These are phyloP conservation scores for Cladophialophora carrionii DNA, from an alignment of 2,329 filamentous ascomycete genomes.

Conservation along the genomic window DNA sequence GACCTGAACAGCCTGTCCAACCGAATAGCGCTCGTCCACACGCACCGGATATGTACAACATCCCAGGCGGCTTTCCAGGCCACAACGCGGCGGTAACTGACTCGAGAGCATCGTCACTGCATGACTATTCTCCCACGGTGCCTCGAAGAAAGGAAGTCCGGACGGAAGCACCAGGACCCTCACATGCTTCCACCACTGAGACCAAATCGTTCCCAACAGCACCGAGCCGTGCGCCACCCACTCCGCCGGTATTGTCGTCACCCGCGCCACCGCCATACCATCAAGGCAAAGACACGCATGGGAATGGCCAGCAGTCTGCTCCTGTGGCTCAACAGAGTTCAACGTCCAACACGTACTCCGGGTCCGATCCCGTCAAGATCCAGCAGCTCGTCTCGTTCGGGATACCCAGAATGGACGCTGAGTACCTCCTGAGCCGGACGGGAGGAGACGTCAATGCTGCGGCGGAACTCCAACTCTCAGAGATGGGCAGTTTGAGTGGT, in stretches of 20 bases:
- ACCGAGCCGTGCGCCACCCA: slow-evolving; percentile 12
- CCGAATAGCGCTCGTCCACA: background rate
- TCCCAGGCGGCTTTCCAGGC: slow-evolving; percentile 12
- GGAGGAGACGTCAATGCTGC: slow-evolving; percentile 16
- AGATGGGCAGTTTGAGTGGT: slow-evolving; percentile 1
- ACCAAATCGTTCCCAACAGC: slow-evolving; percentile 2
- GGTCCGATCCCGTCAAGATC: slow-evolving; percentile 6
- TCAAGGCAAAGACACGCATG: background rate
- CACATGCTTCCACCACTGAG: background rate
- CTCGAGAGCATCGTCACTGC: background rate
- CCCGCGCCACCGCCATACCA: slow-evolving; percentile 7
- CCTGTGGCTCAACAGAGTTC: background rate
- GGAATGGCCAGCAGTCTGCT: background rate
- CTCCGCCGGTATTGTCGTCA: slow-evolving; percentile 9
- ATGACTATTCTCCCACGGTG: background rate
- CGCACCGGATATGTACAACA: background rate
- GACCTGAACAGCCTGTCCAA: background rate
- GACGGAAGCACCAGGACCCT: background rate
- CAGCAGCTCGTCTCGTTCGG: slow-evolving; percentile 12
- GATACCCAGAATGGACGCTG: slow-evolving; percentile 3
- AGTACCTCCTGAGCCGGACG: slow-evolving; percentile 13
- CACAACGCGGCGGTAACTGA: background rate
- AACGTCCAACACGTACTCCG: background rate
- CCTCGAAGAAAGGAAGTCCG: slow-evolving; percentile 10
- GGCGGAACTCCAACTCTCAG: slow-evolving; percentile 5